These are phyloP conservation scores for Serendipita vermifera DNA, from an alignment of 768 basidiomycete species.

Conservation along the genomic window DNA sequence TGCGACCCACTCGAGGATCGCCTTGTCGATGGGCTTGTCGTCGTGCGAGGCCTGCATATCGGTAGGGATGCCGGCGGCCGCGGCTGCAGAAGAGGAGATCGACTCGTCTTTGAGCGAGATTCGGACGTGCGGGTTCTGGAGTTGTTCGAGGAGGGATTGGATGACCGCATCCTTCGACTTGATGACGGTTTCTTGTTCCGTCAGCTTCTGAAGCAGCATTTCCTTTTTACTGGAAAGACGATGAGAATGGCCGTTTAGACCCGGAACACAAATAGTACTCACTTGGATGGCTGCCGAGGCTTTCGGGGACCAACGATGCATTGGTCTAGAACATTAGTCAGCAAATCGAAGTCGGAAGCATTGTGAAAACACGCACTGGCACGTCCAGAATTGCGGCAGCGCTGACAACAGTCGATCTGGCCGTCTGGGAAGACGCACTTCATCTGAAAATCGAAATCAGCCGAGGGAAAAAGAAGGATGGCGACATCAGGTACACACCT, in stretches of 20 bases:
- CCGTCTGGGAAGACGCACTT: constrained; percentile 1
- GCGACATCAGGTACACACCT: too few relatives aligned
- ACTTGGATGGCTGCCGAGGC: constrained; percentile 5
- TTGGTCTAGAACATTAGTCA: neutral
- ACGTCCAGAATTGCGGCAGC: neutral
- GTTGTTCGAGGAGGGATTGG: constrained; percentile 69
- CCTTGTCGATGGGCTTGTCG: neutral
- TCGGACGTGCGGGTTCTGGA: constrained; percentile 57
- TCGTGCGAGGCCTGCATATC: constrained; percentile 8
- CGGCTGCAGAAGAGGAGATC: constrained; percentile 50
- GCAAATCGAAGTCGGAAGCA: neutral
- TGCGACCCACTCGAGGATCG: constrained; percentile 23
- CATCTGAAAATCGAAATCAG: neutral
- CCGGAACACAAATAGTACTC: neutral
- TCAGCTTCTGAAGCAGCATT: constrained; percentile 71
- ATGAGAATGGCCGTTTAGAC: neutral
- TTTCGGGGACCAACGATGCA: constrained; percentile 6
- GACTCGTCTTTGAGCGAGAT: constrained; percentile 35
- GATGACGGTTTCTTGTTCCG: constrained; percentile 78
- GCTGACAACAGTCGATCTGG: constrained; percentile 2
- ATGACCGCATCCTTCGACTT: constrained; percentile 80
- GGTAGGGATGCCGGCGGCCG: constrained; percentile 37
- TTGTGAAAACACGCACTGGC: neutral
- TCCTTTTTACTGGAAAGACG: constrained; percentile 54
- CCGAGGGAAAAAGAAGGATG: neutral